phyloP scores from a whole-genome alignment of 805 yeast genomes.

The Aciculoconidium aculeatum region DNA sequence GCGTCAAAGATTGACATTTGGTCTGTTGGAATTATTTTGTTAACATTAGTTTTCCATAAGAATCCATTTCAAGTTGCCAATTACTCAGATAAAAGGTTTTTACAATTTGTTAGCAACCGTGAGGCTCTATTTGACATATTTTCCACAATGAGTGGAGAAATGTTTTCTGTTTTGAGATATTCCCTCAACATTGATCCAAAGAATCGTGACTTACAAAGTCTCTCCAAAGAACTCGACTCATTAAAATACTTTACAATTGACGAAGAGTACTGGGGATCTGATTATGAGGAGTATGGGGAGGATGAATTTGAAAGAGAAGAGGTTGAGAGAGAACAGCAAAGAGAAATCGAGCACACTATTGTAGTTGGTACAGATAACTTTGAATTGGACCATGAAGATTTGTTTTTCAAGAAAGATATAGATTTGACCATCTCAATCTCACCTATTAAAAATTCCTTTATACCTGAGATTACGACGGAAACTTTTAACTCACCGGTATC shows the following conservation, averaged over 20 bases:
- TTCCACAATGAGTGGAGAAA: conserved; percentile 80
- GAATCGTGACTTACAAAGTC: conserved; percentile 61
- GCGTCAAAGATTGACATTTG: conserved; percentile 83
- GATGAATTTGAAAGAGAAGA: conserved; percentile 21
- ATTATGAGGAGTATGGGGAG: conserved; percentile 42
- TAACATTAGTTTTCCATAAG: conserved; percentile 82
- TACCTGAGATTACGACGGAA: too few relatives aligned
- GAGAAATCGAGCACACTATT: too few relatives aligned
- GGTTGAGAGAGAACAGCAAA: conserved; percentile 11
- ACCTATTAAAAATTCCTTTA: too few relatives aligned
- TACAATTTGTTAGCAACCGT: conserved; percentile 80
- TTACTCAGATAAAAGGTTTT: conserved; percentile 72
- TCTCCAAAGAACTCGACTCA: conserved; percentile 54
- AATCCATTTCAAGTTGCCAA: conserved; percentile 83
- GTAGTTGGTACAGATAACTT: conserved; percentile 9
- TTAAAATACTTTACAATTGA: conserved; percentile 76
- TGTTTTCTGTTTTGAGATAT: conserved; percentile 76
- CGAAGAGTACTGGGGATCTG: conserved; percentile 51
- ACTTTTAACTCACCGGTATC: too few relatives aligned
- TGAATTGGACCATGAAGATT: conserved; percentile 11
- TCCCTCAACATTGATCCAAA: conserved; percentile 81
- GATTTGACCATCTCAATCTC: too few relatives aligned
- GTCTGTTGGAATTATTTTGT: conserved; percentile 80
- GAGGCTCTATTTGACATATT: conserved; percentile 90
- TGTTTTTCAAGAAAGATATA: conserved; percentile 2